Evolutionary conservation across 192 early-diverging fungal species (phyloP).

Genomic region (Coemansia sp.): DNA sequence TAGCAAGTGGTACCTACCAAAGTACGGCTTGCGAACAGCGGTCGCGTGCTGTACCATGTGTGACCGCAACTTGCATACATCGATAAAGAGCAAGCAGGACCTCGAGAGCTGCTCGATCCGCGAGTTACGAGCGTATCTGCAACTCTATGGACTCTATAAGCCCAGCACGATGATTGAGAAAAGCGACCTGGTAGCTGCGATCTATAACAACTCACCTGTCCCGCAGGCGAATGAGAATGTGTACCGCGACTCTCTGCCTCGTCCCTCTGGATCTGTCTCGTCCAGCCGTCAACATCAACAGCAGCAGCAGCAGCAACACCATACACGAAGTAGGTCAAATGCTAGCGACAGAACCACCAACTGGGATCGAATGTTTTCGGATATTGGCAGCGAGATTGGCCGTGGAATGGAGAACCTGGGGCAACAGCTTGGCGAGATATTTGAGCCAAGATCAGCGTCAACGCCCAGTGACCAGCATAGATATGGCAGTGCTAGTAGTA

Average conservation of each 20-base stretch:
- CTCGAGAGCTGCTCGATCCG: slow-evolving; percentile 27
- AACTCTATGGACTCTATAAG: slow-evolving; percentile 38
- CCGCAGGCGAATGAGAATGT: slow-evolving; percentile 36
- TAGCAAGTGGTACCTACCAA: slow-evolving; percentile 48
- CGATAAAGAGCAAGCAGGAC: slow-evolving; percentile 28
- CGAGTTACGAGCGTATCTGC: slow-evolving; percentile 43
- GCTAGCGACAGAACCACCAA: not conserved
- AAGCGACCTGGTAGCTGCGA: slow-evolving; percentile 36
- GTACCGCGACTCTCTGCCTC: slow-evolving; percentile 37
- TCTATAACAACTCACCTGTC: slow-evolving; percentile 44
- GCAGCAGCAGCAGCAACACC: not conserved
- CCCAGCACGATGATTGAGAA: slow-evolving; percentile 44
- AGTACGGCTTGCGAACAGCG: slow-evolving; percentile 44
- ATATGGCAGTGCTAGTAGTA: not conserved
- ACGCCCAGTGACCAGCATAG: not conserved
- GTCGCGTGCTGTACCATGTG: slow-evolving; percentile 35
- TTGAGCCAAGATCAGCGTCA: slow-evolving; percentile 10
- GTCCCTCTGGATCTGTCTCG: slow-evolving; percentile 17
- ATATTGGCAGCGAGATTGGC: slow-evolving; percentile 43
- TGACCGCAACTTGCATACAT: slow-evolving; percentile 40
- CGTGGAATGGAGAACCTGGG: slow-evolving; percentile 33
- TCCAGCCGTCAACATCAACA: slow-evolving; percentile 11
- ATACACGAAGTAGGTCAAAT: not conserved
- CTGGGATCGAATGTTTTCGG: slow-evolving; percentile 49
- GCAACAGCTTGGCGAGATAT: slow-evolving; percentile 16